Evolutionary conservation across 345 rosid genomes (phyloP), one percentile per base, ranked within the genome.

Genomic region (Salix koriyanagi): DNA sequence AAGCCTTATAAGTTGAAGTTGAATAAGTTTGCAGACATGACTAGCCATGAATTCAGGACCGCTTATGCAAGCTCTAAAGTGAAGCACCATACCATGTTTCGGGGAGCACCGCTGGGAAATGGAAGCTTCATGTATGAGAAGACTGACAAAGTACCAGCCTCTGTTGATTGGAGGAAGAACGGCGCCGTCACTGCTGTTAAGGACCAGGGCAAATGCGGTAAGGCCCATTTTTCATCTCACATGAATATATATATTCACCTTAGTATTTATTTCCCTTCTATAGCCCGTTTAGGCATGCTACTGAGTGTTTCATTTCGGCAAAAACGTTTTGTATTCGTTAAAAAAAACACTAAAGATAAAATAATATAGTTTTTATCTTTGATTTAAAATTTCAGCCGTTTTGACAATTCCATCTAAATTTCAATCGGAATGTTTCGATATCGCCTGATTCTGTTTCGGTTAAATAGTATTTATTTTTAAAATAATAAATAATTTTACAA

Each of bases 161-260:
- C 93, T 0, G 84, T 94, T 67, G 94, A 94, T 83, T 92, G 97
- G 97, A 86, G 98, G 81, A 78, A 84, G 78, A 89, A 87, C 50
- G 98, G 97, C 2, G 94, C 93, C 1, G 96, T 94, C 76, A 85
- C 90, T 23, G 62, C 72, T 37, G 90, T 92, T 30, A 94, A 94
- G 86, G 86, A 94, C 76, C 98, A 94, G 84, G 94, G 96, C 81
- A 87, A 84, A 76, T 94, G 98, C 65, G 96, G 98, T 94, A 79
- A 75, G 77, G 15, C 30, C 16, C 7, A 15, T 2, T 62, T 69
- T 37, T 13, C n/a, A 56, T 16, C 32, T 7, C 67, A 46, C 5
- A 46, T 12, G 50, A 4, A 14, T 46, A 46, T 46, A 46, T 46
- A 64, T 8, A 30, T 60, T 73, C 56, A 37, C 10, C 21, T 39